phyloP scores from a whole-genome alignment of 148 eudicot genomes.

The Fallopia convolvulus region DNA sequence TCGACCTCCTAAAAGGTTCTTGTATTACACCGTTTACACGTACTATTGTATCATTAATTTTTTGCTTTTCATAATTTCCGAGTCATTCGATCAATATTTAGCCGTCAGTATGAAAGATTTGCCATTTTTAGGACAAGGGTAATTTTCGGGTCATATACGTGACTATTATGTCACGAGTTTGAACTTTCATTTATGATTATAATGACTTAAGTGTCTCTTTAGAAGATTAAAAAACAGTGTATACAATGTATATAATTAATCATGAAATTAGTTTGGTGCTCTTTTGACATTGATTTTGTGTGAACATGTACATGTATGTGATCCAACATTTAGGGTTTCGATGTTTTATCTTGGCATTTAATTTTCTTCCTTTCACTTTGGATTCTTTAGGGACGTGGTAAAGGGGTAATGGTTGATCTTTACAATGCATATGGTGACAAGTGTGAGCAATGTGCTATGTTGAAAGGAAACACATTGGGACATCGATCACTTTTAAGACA shows the following conservation, averaged over 20 bases:
- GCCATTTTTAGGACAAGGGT: no score
- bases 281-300: background rate
- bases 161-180: no score
- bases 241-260: background rate
- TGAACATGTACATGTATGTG: slow-evolving; percentile 2
- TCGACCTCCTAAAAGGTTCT: no score
- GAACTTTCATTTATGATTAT: no score
- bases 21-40: no score
- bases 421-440: slow-evolving; percentile 4
- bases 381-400: background rate
- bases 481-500: background rate
- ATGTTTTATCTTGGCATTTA: background rate
- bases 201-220: no score
- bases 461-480: slow-evolving; percentile 1
- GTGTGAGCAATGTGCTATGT: slow-evolving; percentile 2
- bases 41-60: no score
- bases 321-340: slow-evolving; percentile 9
- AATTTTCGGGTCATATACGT: no score
- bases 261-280: background rate
- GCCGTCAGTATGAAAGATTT: no score
- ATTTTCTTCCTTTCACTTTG: slow-evolving; percentile 7
- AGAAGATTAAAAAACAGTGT: no score
- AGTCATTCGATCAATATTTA: no score
- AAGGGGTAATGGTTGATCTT: background rate
- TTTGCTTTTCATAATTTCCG: no score